Conservation (phyloP, 2,329 filamentous ascomycete species). For the Aspergillus flavus region DNA sequence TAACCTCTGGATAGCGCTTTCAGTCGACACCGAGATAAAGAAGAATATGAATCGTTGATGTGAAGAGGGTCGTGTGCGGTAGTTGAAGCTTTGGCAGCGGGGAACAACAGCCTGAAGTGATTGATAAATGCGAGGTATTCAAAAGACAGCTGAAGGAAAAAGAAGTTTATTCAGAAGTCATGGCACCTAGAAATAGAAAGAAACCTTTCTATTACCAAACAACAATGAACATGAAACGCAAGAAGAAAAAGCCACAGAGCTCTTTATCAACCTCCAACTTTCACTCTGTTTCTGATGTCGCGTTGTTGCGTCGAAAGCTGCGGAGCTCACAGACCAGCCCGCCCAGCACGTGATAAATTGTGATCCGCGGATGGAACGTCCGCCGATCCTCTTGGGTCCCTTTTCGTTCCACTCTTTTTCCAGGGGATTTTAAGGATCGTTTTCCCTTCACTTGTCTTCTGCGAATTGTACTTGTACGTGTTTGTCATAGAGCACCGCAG, state of each 20-base stretch:
- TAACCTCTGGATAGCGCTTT: background rate
- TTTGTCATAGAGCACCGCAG: background rate
- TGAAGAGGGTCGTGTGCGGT: background rate
- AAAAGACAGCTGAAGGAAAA: background rate
- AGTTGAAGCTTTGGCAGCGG: slow-evolving; percentile 5
- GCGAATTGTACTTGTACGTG: background rate
- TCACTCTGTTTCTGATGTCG: slow-evolving; percentile 9
- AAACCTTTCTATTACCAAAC: background rate
- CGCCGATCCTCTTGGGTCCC: slow-evolving; percentile 11
- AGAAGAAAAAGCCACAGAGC: background rate
- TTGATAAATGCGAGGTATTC: background rate
- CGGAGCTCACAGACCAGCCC: slow-evolving; percentile 15
- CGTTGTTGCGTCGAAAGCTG: slow-evolving; percentile 20
- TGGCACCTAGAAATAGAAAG: background rate
- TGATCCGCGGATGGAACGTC: slow-evolving; percentile 5
- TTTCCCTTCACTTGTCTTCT: background rate
- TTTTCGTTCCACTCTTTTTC: slow-evolving; percentile 8
- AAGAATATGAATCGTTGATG: background rate
- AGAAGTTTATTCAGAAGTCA: background rate
- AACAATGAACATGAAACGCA: background rate
- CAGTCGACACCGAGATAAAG: background rate
- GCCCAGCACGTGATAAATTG: slow-evolving; percentile 17
- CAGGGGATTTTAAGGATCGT: background rate
- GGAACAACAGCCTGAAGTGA: background rate
- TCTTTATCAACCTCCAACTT: slow-evolving; percentile 1